These are phyloP conservation scores for Helicocarpus griseus DNA, from an alignment of 2,329 filamentous ascomycete species.

Conservation along the genomic window DNA sequence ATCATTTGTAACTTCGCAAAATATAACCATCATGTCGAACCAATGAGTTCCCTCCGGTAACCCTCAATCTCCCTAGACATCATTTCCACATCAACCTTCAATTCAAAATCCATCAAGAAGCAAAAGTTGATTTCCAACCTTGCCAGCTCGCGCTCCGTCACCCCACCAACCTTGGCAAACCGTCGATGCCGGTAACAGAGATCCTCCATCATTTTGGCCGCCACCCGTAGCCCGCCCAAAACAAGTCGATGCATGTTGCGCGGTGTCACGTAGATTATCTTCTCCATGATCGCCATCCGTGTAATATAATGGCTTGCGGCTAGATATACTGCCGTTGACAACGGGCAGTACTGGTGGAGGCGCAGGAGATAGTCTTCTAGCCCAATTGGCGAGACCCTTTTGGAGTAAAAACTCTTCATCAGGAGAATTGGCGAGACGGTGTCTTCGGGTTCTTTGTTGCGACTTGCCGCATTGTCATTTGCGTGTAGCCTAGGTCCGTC, in stretches of 20 bases:
- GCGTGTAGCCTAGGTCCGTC: not conserved
- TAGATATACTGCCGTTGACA: conserved; percentile 88
- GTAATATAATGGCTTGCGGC: conserved; percentile 83
- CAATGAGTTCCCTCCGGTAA: not conserved
- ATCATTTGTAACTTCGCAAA: too few relatives aligned
- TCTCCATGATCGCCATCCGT: conserved; percentile 66
- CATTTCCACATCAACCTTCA: conserved; percentile 53
- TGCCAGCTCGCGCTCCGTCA: conserved; percentile 70
- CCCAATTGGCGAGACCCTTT: conserved; percentile 70
- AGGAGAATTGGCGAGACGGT: conserved; percentile 31
- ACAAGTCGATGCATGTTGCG: conserved; percentile 81
- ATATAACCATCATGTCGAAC: too few relatives aligned
- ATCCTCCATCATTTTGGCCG: conserved; percentile 93
- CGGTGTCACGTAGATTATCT: conserved; percentile 67
- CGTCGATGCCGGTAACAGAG: conserved; percentile 75
- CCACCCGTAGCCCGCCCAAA: conserved; percentile 73
- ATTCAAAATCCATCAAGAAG: conserved; percentile 75
- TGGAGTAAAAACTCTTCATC: conserved; percentile 77
- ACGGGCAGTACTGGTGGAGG: conserved; percentile 82
- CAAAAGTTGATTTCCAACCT: conserved; percentile 83
- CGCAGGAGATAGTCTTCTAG: conserved; percentile 77
- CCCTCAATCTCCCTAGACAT: conserved; percentile 39
- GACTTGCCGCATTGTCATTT: conserved; percentile 20
- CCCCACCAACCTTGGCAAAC: conserved; percentile 79
- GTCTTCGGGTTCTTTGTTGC: conserved; percentile 22